These are phyloP conservation scores for Saccharomycodes ludwigii DNA, from an alignment of 805 yeast species.

Conservation along the genomic window DNA sequence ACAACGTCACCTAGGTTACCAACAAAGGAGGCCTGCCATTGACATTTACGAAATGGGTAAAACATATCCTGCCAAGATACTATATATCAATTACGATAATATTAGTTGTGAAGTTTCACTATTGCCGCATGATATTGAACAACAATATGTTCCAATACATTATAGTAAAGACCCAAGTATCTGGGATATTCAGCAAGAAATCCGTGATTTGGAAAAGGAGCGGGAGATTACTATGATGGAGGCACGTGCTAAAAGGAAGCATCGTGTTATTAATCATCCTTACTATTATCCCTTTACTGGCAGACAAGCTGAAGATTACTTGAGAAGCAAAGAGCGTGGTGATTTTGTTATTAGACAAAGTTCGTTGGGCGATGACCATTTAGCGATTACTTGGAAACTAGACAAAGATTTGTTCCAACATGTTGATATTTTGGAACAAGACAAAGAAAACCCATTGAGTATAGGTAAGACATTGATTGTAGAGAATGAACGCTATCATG, in stretches of 20 bases:
- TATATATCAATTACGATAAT: conserved; percentile 56
- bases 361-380: conserved; percentile 74
- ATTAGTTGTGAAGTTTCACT: conserved; percentile 67
- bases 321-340: conserved; percentile 83
- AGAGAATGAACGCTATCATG: conserved; percentile 61
- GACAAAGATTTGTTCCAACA: conserved; percentile 87
- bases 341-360: conserved; percentile 92
- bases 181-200: conserved; percentile 76
- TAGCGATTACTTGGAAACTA: conserved; percentile 94
- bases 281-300: conserved; percentile 73
- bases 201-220: conserved; percentile 47
- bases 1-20: conserved; percentile 33
- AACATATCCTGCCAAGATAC: conserved; percentile 74
- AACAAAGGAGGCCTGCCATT: conserved; percentile 33
- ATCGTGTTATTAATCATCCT: conserved; percentile 81
- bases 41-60: conserved; percentile 48
- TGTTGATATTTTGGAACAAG: conserved; percentile 69
- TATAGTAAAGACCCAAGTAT: conserved; percentile 42
- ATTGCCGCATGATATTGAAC: conserved; percentile 49
- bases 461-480: conserved; percentile 50
- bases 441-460: conserved; percentile 48
- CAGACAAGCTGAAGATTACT: conserved; percentile 82
- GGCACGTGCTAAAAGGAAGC: conserved; percentile 51
- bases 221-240: conserved; percentile 39
- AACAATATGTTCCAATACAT: conserved; percentile 29